Evolutionary conservation across 164 flowering plant species (phyloP).

Genomic region (Umbellularia californica): DNA sequence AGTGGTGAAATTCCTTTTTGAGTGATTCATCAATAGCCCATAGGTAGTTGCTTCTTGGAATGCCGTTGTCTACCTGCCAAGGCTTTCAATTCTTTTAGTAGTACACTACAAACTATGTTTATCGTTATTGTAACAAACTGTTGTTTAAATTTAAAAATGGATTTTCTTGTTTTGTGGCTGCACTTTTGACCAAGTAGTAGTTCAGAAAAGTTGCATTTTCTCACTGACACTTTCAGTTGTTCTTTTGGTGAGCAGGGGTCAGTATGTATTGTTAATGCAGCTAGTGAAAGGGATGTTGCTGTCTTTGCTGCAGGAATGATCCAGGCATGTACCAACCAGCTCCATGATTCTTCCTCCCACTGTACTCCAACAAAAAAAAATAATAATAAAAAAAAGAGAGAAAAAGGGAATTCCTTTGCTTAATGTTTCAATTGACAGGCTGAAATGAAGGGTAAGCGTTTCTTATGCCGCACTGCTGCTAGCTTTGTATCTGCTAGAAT

Average conservation of each 20-base stretch:
- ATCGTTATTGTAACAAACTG: too few relatives aligned
- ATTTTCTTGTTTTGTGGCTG: too few relatives aligned
- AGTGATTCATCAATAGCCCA: too few relatives aligned
- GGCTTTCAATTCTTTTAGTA: too few relatives aligned
- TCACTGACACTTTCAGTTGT: constrained; percentile 2
- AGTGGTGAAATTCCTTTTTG: too few relatives aligned
- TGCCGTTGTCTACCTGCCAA: too few relatives aligned
- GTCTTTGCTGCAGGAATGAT: constrained; percentile 99
- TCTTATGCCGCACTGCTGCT: constrained; percentile 97
- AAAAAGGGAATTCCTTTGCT: not conserved
- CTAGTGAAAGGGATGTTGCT: constrained; percentile 95
- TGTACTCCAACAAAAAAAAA: too few relatives aligned
- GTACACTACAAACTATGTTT: too few relatives aligned
- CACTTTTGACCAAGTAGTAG: too few relatives aligned
- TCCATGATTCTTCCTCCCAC: not conserved
- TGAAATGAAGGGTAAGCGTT: constrained; percentile 81
- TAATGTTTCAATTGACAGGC: constrained; percentile 51
- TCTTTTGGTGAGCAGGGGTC: constrained; percentile 58
- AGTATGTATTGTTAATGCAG: constrained; percentile 90
- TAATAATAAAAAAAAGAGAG: too few relatives aligned
- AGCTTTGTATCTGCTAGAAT: constrained; percentile 94
- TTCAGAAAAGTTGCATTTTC: not conserved
- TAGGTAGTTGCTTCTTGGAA: too few relatives aligned
- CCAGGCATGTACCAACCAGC: constrained; percentile 37
- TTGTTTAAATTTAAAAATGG: too few relatives aligned